Conservation (phyloP, 1,284 basidiomycete species). For the Takashimella koratensis region DNA sequence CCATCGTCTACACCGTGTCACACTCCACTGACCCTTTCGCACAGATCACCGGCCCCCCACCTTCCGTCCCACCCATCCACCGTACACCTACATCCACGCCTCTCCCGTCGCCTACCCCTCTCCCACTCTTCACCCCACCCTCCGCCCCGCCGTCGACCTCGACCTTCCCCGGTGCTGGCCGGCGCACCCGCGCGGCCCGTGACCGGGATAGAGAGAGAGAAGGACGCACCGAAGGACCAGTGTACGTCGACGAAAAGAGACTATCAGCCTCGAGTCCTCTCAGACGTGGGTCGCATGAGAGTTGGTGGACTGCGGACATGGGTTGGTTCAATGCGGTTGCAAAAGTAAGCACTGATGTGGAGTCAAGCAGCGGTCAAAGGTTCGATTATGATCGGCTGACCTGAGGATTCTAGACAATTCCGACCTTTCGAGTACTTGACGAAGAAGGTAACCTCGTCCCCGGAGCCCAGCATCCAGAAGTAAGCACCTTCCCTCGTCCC, state of each 20-base stretch:
- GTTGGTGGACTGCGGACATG: conserved; percentile 45
- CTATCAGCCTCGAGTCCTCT: conserved; percentile 23
- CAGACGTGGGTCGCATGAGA: conserved; percentile 44
- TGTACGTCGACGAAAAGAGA: conserved; percentile 33
- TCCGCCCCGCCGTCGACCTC: conserved; percentile 22
- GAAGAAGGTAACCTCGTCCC: conserved; percentile 67
- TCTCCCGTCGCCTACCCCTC: conserved; percentile 35
- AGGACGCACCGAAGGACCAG: conserved; percentile 30
- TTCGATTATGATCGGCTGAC: too few species aligned
- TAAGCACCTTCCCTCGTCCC: conserved; percentile 34
- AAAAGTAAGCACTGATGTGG: conserved; percentile 31
- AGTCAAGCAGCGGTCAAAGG: too few species aligned
- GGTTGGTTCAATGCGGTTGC: conserved; percentile 48
- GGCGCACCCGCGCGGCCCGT: conserved; percentile 4
- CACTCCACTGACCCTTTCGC: background rate
- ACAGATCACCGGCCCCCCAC: conserved; percentile 46
- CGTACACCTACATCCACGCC: conserved; percentile 25
- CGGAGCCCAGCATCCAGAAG: conserved; percentile 69
- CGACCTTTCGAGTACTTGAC: conserved; percentile 77
- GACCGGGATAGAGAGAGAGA: conserved; percentile 28
- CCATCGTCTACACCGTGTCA: background rate
- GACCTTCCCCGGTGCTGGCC: conserved; percentile 18
- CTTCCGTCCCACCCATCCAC: conserved; percentile 25
- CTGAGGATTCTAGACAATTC: conserved; percentile 56
- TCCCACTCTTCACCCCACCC: conserved; percentile 28